phyloP scores from a whole-genome alignment of 106 monocot genomes.

The Iris macrosiphon region DNA sequence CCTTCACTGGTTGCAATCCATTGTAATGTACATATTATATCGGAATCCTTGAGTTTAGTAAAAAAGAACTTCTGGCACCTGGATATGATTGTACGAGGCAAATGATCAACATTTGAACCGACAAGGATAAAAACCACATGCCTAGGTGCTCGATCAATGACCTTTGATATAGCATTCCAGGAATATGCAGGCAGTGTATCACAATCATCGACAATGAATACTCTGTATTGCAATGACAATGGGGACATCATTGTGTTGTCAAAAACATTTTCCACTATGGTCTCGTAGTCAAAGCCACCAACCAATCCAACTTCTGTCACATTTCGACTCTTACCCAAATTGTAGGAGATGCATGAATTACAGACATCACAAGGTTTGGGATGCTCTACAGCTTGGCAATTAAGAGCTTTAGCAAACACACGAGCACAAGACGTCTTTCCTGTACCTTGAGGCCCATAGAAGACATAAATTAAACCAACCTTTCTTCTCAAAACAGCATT shows the following conservation, averaged over 20 bases:
- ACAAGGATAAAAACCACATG: conserved; percentile 55
- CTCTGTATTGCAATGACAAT: conserved; percentile 23
- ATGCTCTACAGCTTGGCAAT: conserved; percentile 42
- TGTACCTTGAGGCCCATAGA: conserved; percentile 69
- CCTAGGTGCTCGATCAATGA: conserved; percentile 38
- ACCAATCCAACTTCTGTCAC: conserved; percentile 37
- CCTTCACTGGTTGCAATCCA: conserved; percentile 54
- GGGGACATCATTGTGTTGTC: conserved; percentile 10
- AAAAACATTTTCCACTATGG: conserved; percentile 17
- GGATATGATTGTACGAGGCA: conserved; percentile 57
- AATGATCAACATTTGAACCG: conserved; percentile 34
- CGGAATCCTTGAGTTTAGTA: conserved; percentile 58
- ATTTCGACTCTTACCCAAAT: conserved; percentile 40
- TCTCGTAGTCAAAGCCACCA: conserved; percentile 29
- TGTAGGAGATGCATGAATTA: conserved; percentile 40
- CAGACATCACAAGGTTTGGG: conserved; percentile 61
- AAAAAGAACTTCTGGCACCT: conserved; percentile 83
- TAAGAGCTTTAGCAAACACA: conserved; percentile 61
- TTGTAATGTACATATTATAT: conserved; percentile 43
- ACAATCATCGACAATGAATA: conserved; percentile 68
- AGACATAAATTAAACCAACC: conserved; percentile 50
- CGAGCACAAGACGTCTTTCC: conserved; percentile 73
- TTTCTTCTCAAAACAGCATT: conserved; percentile 53
- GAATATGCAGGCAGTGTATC: conserved; percentile 36
- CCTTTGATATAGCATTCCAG: conserved; percentile 41